Conservation (phyloP, 1,284 basidiomycete species). For the Lentinula novae-zelandiae region DNA sequence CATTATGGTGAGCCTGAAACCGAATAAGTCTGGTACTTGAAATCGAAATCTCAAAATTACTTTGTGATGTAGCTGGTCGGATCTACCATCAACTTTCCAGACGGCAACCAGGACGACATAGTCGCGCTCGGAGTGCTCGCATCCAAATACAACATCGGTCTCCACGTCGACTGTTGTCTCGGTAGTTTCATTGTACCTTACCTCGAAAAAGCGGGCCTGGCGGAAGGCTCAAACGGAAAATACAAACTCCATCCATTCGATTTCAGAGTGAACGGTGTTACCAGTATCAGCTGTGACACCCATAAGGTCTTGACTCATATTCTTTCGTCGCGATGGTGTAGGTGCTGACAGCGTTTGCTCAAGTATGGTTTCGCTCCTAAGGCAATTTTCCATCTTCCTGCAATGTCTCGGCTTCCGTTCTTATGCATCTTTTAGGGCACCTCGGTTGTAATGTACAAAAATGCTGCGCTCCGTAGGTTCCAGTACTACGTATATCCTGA, state of each 20-base stretch:
- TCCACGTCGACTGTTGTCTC: slow-evolving; percentile 94
- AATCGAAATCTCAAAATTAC: slow-evolving; percentile 3
- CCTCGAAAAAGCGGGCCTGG: slow-evolving; percentile 61
- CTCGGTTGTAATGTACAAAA: slow-evolving; percentile 92
- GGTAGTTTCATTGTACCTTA: slow-evolving; percentile 93
- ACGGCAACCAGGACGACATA: slow-evolving; percentile 90
- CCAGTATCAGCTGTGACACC: slow-evolving; percentile 88
- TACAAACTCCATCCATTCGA: slow-evolving; percentile 70
- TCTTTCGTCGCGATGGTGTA: not conserved
- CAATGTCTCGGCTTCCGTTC: slow-evolving; percentile 7
- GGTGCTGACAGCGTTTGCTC: not conserved
- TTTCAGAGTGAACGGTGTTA: slow-evolving; percentile 87
- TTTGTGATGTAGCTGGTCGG: slow-evolving; percentile 67
- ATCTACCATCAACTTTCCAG: slow-evolving; percentile 90
- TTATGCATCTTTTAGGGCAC: slow-evolving; percentile 53
- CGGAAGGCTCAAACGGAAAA: slow-evolving; percentile 42
- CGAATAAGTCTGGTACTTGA: not conserved
- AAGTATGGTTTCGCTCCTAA: slow-evolving; percentile 86
- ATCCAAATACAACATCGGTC: slow-evolving; percentile 69
- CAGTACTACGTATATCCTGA: slow-evolving; percentile 84
- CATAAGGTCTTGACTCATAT: slow-evolving; percentile 62
- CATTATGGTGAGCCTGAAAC: slow-evolving; percentile 54
- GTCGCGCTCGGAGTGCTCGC: slow-evolving; percentile 78
- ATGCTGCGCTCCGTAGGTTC: slow-evolving; percentile 66
- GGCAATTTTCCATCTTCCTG: slow-evolving; percentile 26